Base-by-base conservation (phyloP, 768 basidiomycete species). In the Cystobasidium tubakii region DNA sequence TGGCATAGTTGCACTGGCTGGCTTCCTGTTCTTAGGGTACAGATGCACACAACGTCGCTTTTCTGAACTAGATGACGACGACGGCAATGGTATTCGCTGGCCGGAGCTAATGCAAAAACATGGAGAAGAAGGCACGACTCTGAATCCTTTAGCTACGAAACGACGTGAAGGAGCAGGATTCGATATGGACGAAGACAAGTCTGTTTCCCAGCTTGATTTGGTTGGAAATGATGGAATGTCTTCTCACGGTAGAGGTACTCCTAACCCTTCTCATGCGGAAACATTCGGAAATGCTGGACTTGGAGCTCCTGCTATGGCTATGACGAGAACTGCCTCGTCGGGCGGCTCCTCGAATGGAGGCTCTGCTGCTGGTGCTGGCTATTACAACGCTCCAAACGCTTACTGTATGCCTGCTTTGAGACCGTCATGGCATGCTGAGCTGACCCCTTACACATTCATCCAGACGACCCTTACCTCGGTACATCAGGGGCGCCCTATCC, bases 101-200 rank as follows among this genome's bases (percentile, higher is more conserved):
- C 78, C 78, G 19, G 78, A 77, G n/a, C 66, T 77, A 2, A 65
- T 75, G 21, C 72, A 71, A 25, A 73, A 75, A 50, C 74, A 74
- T 0, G 71, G 74, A 23, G 69, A 71, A 21, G 50, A 55, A 29
- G 42, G 34, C 33, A 53, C 76, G n/a, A 76, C 76, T 19, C 74
- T 79, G 19, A 76, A 74, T 42, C 78, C 78, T 21, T 66, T 76
- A 27, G 75, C 73, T 0, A 77, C 78, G 31, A 72, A 76, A 23
- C 63, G 76, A 4, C 69, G 76, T 0, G 66, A 71, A n/a, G 77
- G 75, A 21, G 76, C 77, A 29, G 78, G 78, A 2, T 50, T 77
- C 29, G 76, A 75, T 19, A 72, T 75, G 62, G 76, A 75, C 43
- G 76, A 73, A 23, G 75, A 70, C n/a, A 66, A 63, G 15, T 43